Evolutionary conservation across 129 eudicot species (phyloP).

Genomic region (Saposhnikovia divaricata): DNA sequence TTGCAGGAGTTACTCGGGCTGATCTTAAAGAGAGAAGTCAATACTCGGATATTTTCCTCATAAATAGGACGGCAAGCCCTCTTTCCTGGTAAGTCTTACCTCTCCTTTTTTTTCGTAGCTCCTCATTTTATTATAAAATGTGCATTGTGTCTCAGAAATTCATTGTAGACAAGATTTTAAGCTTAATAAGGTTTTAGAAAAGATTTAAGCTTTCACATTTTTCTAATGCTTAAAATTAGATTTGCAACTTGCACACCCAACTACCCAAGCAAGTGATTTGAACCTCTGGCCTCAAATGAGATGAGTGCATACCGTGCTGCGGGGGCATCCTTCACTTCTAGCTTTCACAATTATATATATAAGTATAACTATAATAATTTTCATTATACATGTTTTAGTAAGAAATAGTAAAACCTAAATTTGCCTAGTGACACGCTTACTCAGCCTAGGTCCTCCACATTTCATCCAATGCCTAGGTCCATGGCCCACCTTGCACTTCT

Average conservation of each 20-base stretch:
- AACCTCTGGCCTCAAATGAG: neutral
- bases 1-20: slow-evolving; percentile 55
- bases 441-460: neutral
- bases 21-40: slow-evolving; percentile 45
- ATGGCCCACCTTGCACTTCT: neutral
- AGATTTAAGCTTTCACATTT: neutral
- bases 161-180: neutral
- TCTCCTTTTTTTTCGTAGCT: neutral
- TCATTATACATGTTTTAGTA: neutral
- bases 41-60: slow-evolving; percentile 63
- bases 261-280: neutral
- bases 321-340: neutral
- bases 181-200: neutral
- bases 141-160: neutral
- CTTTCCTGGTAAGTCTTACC: slow-evolving; percentile 58
- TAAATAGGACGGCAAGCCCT: slow-evolving; percentile 92
- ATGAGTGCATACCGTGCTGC: neutral
- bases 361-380: neutral
- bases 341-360: neutral
- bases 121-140: neutral
- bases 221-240: neutral
- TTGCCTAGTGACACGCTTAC: neutral
- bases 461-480: neutral
- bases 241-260: neutral
- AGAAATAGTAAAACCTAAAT: neutral